A percentile compares a stretch with the other conserved stretches of the same genome.
Evolutionary conservation across 768 basidiomycete species (phyloP).

Genomic region (Stropharia rugosoannulata): DNA sequence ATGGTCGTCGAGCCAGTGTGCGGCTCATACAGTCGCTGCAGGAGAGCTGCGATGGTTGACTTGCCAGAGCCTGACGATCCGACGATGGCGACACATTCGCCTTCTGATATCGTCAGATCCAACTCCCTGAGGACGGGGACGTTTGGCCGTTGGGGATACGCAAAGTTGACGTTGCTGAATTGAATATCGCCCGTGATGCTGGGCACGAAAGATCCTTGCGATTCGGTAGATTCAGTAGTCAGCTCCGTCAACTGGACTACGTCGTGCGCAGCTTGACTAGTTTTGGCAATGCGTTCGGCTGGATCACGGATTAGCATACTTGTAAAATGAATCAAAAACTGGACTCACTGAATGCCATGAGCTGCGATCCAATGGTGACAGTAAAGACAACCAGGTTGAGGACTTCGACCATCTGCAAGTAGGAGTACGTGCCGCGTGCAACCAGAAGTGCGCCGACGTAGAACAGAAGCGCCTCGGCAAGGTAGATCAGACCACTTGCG

Average conservation of each 20-base stretch:
- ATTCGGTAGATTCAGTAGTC: conserved; percentile 63
- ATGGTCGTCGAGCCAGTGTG: conserved; percentile 54
- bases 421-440: conserved; percentile 76
- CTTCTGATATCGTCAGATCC: conserved; percentile 63
- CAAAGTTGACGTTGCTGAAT: conserved; percentile 81
- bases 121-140: conserved; percentile 79
- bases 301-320: not conserved
- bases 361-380: conserved; percentile 86
- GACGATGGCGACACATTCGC: conserved; percentile 81
- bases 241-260: conserved; percentile 70
- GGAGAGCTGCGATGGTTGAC: conserved; percentile 73
- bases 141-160: conserved; percentile 82
- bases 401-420: conserved; percentile 86
- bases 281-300: conserved; percentile 78
- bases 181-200: conserved; percentile 60
- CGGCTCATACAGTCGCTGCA: conserved; percentile 82
- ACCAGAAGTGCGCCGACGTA: conserved; percentile 90
- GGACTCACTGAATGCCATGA: conserved; percentile 69
- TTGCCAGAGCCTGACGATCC: conserved; percentile 85
- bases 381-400: conserved; percentile 91
- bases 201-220: conserved; percentile 49
- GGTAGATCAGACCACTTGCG: conserved; percentile 82
- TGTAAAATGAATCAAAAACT: too few species aligned
- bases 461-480: conserved; percentile 91
- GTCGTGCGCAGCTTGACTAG: conserved; percentile 79